Evolutionary conservation across 768 basidiomycete species (phyloP), one percentile per base, ranked within the genome.

Genomic region (Rossbeevera mucosa): DNA sequence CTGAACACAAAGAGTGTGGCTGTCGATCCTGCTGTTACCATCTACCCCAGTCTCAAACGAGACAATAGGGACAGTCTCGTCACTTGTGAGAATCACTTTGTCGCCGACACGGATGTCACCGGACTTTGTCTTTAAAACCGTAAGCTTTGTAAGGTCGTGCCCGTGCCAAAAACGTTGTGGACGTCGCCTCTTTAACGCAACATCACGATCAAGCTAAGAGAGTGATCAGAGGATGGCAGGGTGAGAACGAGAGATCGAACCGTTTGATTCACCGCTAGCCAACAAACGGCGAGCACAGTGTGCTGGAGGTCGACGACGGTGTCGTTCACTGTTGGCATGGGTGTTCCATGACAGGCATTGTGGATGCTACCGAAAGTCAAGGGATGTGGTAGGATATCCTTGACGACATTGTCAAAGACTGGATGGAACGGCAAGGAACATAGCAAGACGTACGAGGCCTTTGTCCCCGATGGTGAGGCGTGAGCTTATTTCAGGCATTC

Each of bases 191-290:
- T 68, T 68, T 55, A 81, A 76, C 7, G 87, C 83, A 21, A 77
- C 72, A 28, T 70, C 62, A 7, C 74, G 72, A 51, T 81, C 75
- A n/a, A 94, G 75, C 91, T 94, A 54, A 20, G 18, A 28, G 26
- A 14, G 30, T 11, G 26, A 36, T 59, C 36, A 59, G 50, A 46
- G 8, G 11, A 51, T 20, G 28, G 52, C 45, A 33, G 2, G 12
- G 18, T 47, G 12, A 36, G 0, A 42, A 1, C 4, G 20, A 47
- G 20, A 13, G 13, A 26, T 64, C 83, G 50, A 63, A 91, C 92
- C 48, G 80, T 78, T 74, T 95, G 93, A 56, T 91, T 93, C 48
- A 95, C 72, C 18, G 91, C 93, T 5, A 93, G 75, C 93, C 93
- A 95, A 44, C 84, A 79, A 43, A 95, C 73, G 13, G 87, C 89